Evolutionary conservation across 129 eudicot genomes (phyloP), one percentile per base, ranked within the genome.

Genomic region (Pseudognaphalium luteoalbum): DNA sequence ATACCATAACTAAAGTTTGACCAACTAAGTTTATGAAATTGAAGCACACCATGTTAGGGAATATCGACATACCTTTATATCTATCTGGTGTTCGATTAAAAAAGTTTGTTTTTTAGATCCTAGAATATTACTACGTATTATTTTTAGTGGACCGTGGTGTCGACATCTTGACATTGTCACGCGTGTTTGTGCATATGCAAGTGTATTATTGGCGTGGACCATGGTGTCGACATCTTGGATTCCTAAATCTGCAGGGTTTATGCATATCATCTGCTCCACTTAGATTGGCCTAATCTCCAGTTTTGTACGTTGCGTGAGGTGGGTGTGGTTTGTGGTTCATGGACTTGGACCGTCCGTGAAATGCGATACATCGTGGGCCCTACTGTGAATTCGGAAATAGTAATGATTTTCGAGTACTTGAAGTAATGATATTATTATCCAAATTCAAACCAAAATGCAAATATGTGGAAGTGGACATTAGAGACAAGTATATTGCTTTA

Each of bases 401-500:
- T 11, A 7, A 34, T 66, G 71, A 19, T 35, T 41, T 20, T 19
- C 4, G 73, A 42, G 58, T 42, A 20, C 2, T 33, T 14, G 39
- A 73, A 35, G 44, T 32, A 25, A 58, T 19, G 42, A 28, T 14
- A 3, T 14, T 14, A 3, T 14, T 6, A 14, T 39, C 34, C 16
- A 19, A 30, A 56, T 37, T 4, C 1, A 57, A 72, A 57, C 52
- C 6, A 17, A 68, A 51, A 54, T 33, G 20, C 19, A 14, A 39
- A 41, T 59, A 12, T 50, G 20, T 3, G 25, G 67, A 47, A 30
- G 29, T 30, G 52, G 35, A 14, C 11, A 12, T 63, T 30, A 50
- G 50, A 30, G 71, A 75, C 42, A 51, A 19, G 63, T 51, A 33
- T 32, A 51, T 65, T 76, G 66, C 80, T 65, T 50, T 33, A 76